Conservation (phyloP, 495 filamentous ascomycete genomes). For the Amphirosellinia nigrospora region DNA sequence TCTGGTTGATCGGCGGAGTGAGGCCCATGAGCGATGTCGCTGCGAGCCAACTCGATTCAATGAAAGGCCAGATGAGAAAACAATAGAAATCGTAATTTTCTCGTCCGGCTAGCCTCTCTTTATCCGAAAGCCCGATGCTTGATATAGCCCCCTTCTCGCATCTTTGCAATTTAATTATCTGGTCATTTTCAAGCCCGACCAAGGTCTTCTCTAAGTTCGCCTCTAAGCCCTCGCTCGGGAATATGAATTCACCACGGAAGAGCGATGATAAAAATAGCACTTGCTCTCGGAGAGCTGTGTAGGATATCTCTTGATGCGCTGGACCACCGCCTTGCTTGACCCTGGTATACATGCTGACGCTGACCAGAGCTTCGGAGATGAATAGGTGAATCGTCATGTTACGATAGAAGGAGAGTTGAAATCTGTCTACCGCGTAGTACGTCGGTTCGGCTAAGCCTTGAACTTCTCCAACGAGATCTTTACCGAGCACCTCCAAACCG, state of each 20-base stretch:
- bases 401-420: conserved; percentile 95
- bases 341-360: conserved; percentile 83
- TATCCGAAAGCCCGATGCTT: conserved; percentile 73
- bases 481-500: conserved; percentile 88
- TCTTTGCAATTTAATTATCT: conserved; percentile 74
- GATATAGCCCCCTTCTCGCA: conserved; percentile 60
- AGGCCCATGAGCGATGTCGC: conserved; percentile 85
- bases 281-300: conserved; percentile 71
- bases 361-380: conserved; percentile 87
- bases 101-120: conserved; percentile 76
- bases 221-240: conserved; percentile 81
- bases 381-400: conserved; percentile 99
- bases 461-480: conserved; percentile 81
- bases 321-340: conserved; percentile 89
- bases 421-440: conserved; percentile 91
- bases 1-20: conserved; percentile 68
- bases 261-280: conserved; percentile 89
- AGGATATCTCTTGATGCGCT: conserved; percentile 77
- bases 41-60: conserved; percentile 90
- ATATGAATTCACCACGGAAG: conserved; percentile 97
- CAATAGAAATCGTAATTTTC: conserved; percentile 99
- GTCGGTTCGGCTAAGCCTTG: conserved; percentile 83
- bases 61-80: conserved; percentile 97
- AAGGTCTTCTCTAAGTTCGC: conserved; percentile 82
- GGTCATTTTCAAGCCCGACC: conserved; percentile 74